Evolutionary conservation across 176 grass and related monocot genomes (phyloP).

Genomic region (Aegilops umbellulata): DNA sequence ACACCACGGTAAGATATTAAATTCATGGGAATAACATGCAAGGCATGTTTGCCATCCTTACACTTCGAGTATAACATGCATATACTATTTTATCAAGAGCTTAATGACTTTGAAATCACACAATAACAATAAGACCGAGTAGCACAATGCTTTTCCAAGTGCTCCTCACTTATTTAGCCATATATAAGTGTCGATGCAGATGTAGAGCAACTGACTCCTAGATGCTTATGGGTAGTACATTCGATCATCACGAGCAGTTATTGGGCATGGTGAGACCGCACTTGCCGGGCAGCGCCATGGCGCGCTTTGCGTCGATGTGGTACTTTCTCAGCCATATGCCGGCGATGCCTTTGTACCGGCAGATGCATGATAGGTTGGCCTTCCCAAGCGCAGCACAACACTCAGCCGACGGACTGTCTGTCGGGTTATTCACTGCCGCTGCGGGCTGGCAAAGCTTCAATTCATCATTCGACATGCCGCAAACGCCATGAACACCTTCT

Average conservation of each 20-base stretch:
- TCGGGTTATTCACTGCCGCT: conserved; percentile 27
- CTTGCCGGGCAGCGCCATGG: conserved; percentile 49
- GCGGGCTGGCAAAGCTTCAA: conserved; percentile 46
- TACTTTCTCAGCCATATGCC: conserved; percentile 45
- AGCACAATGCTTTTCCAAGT: neutral
- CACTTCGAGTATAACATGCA: too few species aligned
- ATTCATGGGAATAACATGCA: too few species aligned
- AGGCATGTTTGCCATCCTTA: too few species aligned
- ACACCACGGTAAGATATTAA: too few species aligned
- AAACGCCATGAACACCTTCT: conserved; percentile 29
- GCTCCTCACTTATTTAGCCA: neutral
- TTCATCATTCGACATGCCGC: conserved; percentile 39
- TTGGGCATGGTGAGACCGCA: conserved; percentile 14
- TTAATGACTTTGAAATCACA: neutral
- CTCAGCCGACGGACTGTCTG: conserved; percentile 22
- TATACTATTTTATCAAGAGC: too few species aligned
- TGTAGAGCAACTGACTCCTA: neutral
- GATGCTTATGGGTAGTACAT: too few species aligned
- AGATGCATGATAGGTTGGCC: conserved; percentile 55
- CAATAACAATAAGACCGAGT: neutral
- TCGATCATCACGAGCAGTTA: neutral
- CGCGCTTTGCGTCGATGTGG: conserved; percentile 52
- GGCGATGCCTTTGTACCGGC: conserved; percentile 44
- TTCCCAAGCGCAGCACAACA: conserved; percentile 48
- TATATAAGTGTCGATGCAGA: neutral